Evolutionary conservation across 2,329 filamentous ascomycete genomes (phyloP), one percentile per base, ranked within the genome.

Genomic region (Didymellaceae sp.): DNA sequence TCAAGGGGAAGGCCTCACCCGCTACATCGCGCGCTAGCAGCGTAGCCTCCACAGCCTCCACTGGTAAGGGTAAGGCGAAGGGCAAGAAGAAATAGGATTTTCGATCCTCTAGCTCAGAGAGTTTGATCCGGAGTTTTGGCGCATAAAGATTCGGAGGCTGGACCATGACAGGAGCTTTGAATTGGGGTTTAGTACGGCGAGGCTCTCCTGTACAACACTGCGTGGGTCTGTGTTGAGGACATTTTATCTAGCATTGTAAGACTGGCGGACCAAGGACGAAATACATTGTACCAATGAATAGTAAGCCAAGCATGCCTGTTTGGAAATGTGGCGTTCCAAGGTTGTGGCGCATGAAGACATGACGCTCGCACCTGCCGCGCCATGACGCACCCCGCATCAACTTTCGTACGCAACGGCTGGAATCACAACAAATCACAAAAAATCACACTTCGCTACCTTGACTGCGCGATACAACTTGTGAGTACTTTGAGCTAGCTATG

Each of bases 11-110:
- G 43, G 85, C 81, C 75, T 94, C 92, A 73, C 82, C 84, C 40
- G 89, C 84, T 5, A 89, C 87, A 0, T 97, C 92, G 6, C 84
- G 94, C 57, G 92, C 92, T 13, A 93, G 88, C 5, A 97, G 94
- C 71, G 91, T 97, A 20, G 86, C 84, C 24, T 96, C 92, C 1
- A 90, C 83, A 34, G 82, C 80, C 28, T 88, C 88, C 5, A 78
- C 76, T 52, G 52, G 62, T 4, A 73, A 80, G 68, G 67, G 73
- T 55, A 78, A 83, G 70, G 73, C 74, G 22, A 80, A 78, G 53
- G 74, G 76, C 37, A 80, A 78, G 61, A 82, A 80, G 75, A 81
- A 72, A 75, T 67, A 61, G 44, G 30, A 14, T 8, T 34, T 26
- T 10, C 7, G 22, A 17, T 14, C 13, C 24, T 37, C 16, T 6